Conservation (phyloP, 495 filamentous ascomycete species). For the Podospora conica region DNA sequence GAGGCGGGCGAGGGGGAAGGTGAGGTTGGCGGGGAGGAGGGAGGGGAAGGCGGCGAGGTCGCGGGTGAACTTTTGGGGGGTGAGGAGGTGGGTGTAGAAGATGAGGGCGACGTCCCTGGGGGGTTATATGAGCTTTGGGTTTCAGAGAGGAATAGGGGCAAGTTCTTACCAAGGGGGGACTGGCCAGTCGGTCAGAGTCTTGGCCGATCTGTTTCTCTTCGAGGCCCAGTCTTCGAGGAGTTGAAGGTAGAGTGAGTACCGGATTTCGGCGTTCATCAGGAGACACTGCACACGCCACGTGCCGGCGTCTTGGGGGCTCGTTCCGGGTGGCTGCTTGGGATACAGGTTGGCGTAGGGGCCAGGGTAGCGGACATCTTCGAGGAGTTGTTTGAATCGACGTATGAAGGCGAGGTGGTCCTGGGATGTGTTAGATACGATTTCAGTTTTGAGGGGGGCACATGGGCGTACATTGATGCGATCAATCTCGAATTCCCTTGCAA, state of each 20-base stretch:
- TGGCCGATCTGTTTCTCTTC: neutral
- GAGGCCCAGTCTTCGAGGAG: constrained; percentile 8
- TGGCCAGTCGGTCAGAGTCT: neutral
- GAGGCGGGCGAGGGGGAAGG: constrained; percentile 2
- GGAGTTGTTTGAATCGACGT: neutral
- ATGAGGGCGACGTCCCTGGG: constrained; percentile 11
- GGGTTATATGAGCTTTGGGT: neutral
- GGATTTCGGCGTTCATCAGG: constrained; percentile 12
- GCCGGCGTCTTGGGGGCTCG: neutral
- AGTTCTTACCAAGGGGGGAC: constrained; percentile 1
- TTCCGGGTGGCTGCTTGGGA: neutral
- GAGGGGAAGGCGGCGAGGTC: neutral
- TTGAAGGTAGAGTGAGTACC: constrained; percentile 5
- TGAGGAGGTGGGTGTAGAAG: constrained; percentile 10
- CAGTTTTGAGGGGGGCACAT: too few species aligned
- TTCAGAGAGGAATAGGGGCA: neutral
- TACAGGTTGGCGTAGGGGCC: neutral
- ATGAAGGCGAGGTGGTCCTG: constrained; percentile 1
- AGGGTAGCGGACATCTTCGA: neutral
- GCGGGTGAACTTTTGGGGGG: neutral
- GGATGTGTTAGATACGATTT: neutral
- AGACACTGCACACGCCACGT: constrained; percentile 5
- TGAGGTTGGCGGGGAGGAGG: neutral
- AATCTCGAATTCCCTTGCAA: neutral
- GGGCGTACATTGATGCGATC: neutral